phyloP scores from a whole-genome alignment of 2,329 filamentous ascomycete species.

The Trichoderma sp. region DNA sequence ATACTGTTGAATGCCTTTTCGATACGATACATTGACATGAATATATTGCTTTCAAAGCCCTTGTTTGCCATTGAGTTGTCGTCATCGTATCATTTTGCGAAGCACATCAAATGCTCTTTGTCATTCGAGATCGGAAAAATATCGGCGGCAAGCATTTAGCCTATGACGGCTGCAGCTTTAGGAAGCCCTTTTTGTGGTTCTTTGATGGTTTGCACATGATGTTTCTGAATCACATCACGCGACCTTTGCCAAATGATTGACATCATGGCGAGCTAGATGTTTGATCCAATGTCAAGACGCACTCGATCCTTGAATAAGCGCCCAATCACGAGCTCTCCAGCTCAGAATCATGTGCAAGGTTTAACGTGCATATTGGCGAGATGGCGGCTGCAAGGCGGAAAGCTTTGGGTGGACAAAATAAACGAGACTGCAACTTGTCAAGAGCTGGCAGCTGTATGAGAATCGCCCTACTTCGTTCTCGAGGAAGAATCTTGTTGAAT shows the following conservation, averaged over 20 bases:
- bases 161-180: not conserved
- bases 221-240: not conserved
- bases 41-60: not conserved
- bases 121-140: not conserved
- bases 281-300: not conserved
- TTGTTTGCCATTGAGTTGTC: not conserved
- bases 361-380: slow-evolving; percentile 1
- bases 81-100: not conserved
- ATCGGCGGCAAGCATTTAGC: not conserved
- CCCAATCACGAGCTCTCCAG: not conserved
- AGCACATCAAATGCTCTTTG: not conserved
- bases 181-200: not conserved
- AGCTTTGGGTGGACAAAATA: not conserved
- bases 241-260: not conserved
- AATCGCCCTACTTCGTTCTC: not conserved
- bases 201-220: slow-evolving; percentile 6
- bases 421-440: not conserved
- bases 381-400: not conserved
- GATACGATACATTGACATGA: slow-evolving; percentile 15
- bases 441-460: not conserved
- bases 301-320: not conserved
- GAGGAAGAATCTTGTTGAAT: not conserved
- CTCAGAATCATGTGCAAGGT: not conserved
- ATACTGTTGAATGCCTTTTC: slow-evolving; percentile 13
- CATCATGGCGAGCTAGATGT: not conserved